Base-by-base conservation (phyloP, 2,329 filamentous ascomycete genomes). In the Xylaria sp. region DNA sequence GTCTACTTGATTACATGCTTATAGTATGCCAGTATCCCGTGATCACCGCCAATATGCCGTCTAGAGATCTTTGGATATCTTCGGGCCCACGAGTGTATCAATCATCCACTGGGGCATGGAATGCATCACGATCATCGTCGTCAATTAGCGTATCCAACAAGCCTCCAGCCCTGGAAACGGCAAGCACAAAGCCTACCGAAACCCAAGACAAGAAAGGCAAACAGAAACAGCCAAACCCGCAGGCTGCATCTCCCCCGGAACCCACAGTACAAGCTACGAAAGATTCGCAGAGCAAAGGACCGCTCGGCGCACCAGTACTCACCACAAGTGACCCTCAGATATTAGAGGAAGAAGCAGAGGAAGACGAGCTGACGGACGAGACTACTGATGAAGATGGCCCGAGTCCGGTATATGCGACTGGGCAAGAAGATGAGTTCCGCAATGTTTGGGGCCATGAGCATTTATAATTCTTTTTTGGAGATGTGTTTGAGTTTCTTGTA, bases 31-130 rank as follows among this genome's bases (percentile, higher is more conserved):
- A 96, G 93, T 98, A 98, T 79, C 95, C 94, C 28, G 95, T 98
- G 32, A 94, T 98, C 72, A 95, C 94, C 39, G 94, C 86, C 50
- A 87, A 84, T 77, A 88, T 93, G 71, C 91, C 93, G 18, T 85
- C 90, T 34, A 86, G 89, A 64, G 91, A 94, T 67, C 86, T 91
- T 70, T 92, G 90, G 76, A 68, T 77, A 63, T 81, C 81, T 15
- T 73, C 76, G 6, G 76, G 76, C 41, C 75, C 79, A 3, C 74
- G 76, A 25, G 71, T 76, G 1, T 80, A 79, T 69, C 80, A 81
- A 67, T 69, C 79, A 55, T 72, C 73, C 13, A 75, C 70, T 10
- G 77, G 77, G 0, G 74, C 76, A 36, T 79, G 77, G 77, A 73
- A 75, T 32, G 68, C 71, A n/a, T 65, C 63, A 15, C 72, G 72